These are phyloP conservation scores for Cladophialophora immunda DNA, from an alignment of 2,329 filamentous ascomycete species.

Conservation along the genomic window DNA sequence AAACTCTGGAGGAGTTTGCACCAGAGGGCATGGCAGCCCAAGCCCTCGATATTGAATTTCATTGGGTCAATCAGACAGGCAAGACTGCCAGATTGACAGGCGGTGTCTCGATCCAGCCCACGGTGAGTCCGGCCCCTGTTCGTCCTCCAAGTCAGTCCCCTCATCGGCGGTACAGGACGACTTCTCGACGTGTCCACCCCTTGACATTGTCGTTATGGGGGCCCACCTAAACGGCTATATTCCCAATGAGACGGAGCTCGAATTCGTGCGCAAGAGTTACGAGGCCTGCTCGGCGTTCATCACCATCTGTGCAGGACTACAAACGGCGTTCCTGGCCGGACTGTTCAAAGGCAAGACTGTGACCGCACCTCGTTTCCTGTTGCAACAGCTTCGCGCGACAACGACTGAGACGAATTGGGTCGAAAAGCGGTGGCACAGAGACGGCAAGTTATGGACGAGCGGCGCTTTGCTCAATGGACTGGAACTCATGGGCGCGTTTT, in stretches of 20 bases:
- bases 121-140: conserved; percentile 9
- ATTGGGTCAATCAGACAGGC: conserved; percentile 45
- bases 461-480: conserved; percentile 46
- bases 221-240: conserved; percentile 29
- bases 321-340: conserved; percentile 28
- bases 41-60: conserved; percentile 43
- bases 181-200: conserved; percentile 34
- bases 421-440: conserved; percentile 41
- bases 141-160: not conserved
- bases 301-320: conserved; percentile 36
- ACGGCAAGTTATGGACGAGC: conserved; percentile 48
- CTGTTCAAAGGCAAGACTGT: conserved; percentile 34
- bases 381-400: conserved; percentile 22
- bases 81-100: conserved; percentile 30
- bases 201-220: conserved; percentile 37
- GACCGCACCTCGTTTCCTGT: conserved; percentile 30
- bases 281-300: conserved; percentile 34
- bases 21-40: conserved; percentile 21
- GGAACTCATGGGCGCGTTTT: conserved; percentile 46
- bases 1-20: conserved; percentile 24
- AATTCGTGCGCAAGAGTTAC: conserved; percentile 35
- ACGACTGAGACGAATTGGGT: conserved; percentile 31
- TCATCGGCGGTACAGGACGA: conserved; percentile 26
- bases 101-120: conserved; percentile 24
- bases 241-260: conserved; percentile 31